Percentiles rank a stretch among this genome's conserved stretches.
These are phyloP conservation scores for Coemansia sp. DNA, from an alignment of 192 early-diverging fungal genomes.

Conservation along the genomic window DNA sequence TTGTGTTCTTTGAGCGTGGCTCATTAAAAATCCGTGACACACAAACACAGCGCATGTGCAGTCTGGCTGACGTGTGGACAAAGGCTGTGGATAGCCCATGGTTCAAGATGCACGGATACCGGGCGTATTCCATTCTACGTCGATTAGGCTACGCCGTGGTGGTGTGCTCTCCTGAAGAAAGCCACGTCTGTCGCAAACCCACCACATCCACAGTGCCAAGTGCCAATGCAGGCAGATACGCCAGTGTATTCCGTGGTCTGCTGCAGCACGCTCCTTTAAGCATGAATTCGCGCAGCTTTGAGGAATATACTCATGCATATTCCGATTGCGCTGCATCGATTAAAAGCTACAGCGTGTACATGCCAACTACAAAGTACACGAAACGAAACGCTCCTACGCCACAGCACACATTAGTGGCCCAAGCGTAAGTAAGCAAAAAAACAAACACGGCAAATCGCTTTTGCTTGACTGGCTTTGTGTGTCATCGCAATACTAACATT, in stretches of 20 bases:
- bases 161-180: constrained; percentile 10
- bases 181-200: background rate
- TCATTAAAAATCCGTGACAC: constrained; percentile 9
- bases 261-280: constrained; percentile 12
- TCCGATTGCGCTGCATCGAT: background rate
- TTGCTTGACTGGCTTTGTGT: background rate
- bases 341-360: constrained; percentile 25
- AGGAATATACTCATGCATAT: background rate
- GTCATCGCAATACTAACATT: too few species aligned
- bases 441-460: too few species aligned
- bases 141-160: constrained; percentile 39
- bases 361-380: constrained; percentile 30
- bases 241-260: constrained; percentile 17
- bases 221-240: background rate
- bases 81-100: background rate
- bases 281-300: background rate
- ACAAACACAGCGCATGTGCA: background rate
- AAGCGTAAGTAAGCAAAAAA: constrained; percentile 33
- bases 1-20: constrained; percentile 38
- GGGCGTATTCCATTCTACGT: constrained; percentile 28
- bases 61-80: background rate
- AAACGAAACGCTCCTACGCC: constrained; percentile 36
- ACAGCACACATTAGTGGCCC: constrained; percentile 24
- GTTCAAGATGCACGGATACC: constrained; percentile 24
- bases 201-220: background rate